phyloP scores from a whole-genome alignment of 495 filamentous ascomycete genomes.

The Neurospora pannonica region DNA sequence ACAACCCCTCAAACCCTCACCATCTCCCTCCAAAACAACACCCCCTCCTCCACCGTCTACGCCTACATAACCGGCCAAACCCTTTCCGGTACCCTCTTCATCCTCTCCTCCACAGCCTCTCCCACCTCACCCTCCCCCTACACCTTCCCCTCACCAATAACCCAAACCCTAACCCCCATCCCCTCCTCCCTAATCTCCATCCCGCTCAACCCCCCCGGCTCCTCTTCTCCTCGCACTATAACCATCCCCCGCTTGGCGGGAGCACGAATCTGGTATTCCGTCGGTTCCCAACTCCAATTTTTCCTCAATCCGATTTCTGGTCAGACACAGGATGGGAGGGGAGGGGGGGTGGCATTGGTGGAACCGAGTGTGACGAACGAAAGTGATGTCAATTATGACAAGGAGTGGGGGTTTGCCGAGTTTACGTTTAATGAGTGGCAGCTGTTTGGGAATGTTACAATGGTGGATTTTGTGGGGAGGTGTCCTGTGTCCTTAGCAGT shows the following conservation, averaged over 20 bases:
- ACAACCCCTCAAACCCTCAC: constrained; percentile 28
- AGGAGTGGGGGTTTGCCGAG: constrained; percentile 61
- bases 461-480: constrained; percentile 58
- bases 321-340: background rate
- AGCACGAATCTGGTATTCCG: constrained; percentile 61
- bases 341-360: constrained; percentile 48
- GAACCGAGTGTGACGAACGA: constrained; percentile 61
- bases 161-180: constrained; percentile 26
- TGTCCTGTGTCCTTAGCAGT: background rate
- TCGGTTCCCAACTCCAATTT: constrained; percentile 54
- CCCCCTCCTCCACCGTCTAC: constrained; percentile 49
- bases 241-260: constrained; percentile 60
- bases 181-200: constrained; percentile 48
- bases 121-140: constrained; percentile 28
- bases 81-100: constrained; percentile 47
- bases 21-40: constrained; percentile 55
- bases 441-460: constrained; percentile 66
- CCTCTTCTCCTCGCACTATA: constrained; percentile 38
- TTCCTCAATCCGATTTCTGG: constrained; percentile 46
- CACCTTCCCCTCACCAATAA: constrained; percentile 19
- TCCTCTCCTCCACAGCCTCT: constrained; percentile 56
- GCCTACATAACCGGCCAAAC: constrained; percentile 64
- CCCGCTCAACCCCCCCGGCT: constrained; percentile 46
- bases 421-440: constrained; percentile 61
- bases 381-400: constrained; percentile 54